These are phyloP conservation scores for Penium margaritaceum DNA, from an alignment of 139 green algal species.

Conservation along the genomic window DNA sequence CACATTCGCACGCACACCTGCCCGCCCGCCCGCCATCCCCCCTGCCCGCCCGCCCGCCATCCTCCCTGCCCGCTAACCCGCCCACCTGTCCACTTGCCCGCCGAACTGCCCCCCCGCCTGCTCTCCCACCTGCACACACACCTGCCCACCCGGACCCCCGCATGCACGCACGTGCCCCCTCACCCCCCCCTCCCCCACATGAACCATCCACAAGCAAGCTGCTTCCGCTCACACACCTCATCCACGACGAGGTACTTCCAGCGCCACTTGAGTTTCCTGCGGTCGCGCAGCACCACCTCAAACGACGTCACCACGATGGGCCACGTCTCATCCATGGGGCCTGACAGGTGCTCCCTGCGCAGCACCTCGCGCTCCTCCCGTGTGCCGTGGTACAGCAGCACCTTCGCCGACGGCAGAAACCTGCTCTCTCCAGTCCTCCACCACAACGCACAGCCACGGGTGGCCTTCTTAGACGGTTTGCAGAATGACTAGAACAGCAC, in stretches of 20 bases:
- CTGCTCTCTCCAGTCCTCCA: too few species aligned
- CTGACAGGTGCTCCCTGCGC: conserved; percentile 24
- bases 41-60: too few species aligned
- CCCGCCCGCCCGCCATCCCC: too few species aligned
- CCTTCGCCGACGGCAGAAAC: conserved; percentile 70
- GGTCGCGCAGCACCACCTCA: conserved; percentile 86
- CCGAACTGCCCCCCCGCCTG: neutral
- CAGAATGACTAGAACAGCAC: too few species aligned
- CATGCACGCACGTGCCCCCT: too few species aligned
- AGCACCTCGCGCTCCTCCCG: conserved; percentile 60
- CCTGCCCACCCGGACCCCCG: neutral
- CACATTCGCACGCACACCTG: too few species aligned
- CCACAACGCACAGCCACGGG: too few species aligned
- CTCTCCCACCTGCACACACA: neutral
- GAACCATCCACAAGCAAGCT: too few species aligned
- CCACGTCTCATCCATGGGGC: conserved; percentile 53
- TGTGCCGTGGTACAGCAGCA: conserved; percentile 87
- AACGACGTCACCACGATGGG: conserved; percentile 86
- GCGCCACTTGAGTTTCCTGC: conserved; percentile 66
- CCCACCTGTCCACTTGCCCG: too few species aligned
- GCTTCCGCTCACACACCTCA: conserved; percentile 41
- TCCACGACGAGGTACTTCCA: conserved; percentile 55
- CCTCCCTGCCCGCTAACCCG: too few species aligned
- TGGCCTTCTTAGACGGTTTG: too few species aligned
- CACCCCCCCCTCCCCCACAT: too few species aligned